These are phyloP conservation scores for Polysphondylium violaceum DNA, from an alignment of 78 protist species.

Conservation along the genomic window DNA sequence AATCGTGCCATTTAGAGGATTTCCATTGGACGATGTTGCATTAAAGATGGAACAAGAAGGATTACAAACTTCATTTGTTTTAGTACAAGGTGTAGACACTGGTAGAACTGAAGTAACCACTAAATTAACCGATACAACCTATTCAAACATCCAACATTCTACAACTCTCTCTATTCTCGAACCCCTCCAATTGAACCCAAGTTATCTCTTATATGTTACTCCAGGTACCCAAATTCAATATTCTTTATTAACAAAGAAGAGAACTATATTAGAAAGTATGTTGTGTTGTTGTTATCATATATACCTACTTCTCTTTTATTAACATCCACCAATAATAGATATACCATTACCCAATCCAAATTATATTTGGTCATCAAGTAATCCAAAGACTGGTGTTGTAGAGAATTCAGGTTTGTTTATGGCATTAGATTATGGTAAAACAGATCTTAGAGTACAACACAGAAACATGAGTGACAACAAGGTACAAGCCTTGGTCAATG, in stretches of 20 bases:
- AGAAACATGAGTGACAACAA: constrained; percentile 66
- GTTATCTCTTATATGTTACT: constrained; percentile 56
- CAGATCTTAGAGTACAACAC: constrained; percentile 73
- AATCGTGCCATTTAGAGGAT: constrained; percentile 79
- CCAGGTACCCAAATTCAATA: constrained; percentile 79
- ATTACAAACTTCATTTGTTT: constrained; percentile 53
- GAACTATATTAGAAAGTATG: constrained; percentile 67
- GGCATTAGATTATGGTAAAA: constrained; percentile 62
- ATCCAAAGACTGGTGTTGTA: constrained; percentile 60
- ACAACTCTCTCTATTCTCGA: constrained; percentile 74
- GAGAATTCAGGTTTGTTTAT: constrained; percentile 58
- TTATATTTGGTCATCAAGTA: constrained; percentile 73
- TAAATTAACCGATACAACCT: constrained; percentile 30
- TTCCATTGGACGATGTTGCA: constrained; percentile 17
- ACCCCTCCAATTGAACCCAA: constrained; percentile 78
- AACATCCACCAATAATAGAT: not conserved
- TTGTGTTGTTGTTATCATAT: not conserved
- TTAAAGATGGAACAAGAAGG: constrained; percentile 64
- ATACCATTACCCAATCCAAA: constrained; percentile 64
- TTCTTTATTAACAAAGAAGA: constrained; percentile 54
- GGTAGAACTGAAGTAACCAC: constrained; percentile 69
- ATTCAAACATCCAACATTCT: constrained; percentile 19
- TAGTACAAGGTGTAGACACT: constrained; percentile 80
- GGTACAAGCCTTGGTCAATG: constrained; percentile 74
- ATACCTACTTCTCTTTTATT: not conserved